Evolutionary conservation across 163 green algal species (phyloP).

Genomic region (Picocystis sp.): DNA sequence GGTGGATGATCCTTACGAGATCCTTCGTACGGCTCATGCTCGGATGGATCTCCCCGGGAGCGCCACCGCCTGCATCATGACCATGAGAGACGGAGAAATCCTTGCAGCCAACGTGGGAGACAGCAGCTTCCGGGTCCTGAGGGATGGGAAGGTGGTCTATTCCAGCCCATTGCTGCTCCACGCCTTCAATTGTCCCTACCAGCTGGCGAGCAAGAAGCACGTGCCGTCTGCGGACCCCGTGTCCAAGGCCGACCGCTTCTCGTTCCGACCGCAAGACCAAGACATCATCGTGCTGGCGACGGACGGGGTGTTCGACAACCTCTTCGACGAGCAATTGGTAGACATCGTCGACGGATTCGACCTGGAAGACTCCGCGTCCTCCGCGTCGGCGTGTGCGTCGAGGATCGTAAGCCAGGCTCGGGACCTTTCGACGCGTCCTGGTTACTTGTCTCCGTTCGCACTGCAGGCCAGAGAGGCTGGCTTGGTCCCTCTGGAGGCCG

Average conservation of each 20-base stretch:
- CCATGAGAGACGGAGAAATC: constrained; percentile 14
- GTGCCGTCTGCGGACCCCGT: constrained; percentile 27
- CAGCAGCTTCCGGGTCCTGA: constrained; percentile 11
- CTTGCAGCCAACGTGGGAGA: constrained; percentile 65
- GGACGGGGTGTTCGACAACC: constrained; percentile 10
- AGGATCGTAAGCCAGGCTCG: constrained; percentile 35
- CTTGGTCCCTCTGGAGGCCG: no score
- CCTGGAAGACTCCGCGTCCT: background rate
- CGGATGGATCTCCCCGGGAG: constrained; percentile 12
- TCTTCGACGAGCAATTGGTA: constrained; percentile 4
- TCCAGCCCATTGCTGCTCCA: constrained; percentile 2
- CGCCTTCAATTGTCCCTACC: constrained; percentile 12
- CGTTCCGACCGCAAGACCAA: no score
- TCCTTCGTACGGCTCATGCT: constrained; percentile 32
- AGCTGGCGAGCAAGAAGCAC: constrained; percentile 1
- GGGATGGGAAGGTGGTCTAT: constrained; percentile 6
- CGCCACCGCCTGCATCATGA: background rate
- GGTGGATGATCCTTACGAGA: constrained; percentile 11
- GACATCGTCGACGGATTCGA: background rate
- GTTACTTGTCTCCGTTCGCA: constrained; percentile 72
- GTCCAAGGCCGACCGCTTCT: constrained; percentile 30
- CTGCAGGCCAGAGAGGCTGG: constrained; percentile 42
- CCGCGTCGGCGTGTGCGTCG: constrained; percentile 13
- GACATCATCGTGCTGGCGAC: constrained; percentile 5
- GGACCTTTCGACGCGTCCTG: constrained; percentile 26